These are phyloP conservation scores for Acorus calamus DNA, from an alignment of 106 monocot genomes.

Conservation along the genomic window DNA sequence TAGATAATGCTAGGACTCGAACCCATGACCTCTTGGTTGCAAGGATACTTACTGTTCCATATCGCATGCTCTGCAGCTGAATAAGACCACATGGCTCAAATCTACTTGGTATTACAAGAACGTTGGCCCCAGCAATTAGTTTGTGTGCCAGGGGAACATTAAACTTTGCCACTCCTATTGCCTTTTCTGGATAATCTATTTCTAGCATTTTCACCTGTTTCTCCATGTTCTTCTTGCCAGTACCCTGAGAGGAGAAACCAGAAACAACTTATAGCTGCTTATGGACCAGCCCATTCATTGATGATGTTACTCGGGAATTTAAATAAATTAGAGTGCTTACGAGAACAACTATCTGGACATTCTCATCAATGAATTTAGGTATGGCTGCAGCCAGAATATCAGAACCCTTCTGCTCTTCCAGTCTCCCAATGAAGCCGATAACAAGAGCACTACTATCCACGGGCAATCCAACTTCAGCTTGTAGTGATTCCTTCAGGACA, in stretches of 20 bases:
- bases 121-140: conserved; percentile 76
- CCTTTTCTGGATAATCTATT: conserved; percentile 53
- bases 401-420: conserved; percentile 96
- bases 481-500: conserved; percentile 80
- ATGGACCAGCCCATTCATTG: not conserved
- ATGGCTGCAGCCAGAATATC: conserved; percentile 82
- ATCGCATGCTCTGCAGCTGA: conserved; percentile 82
- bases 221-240: conserved; percentile 90
- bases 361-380: conserved; percentile 54
- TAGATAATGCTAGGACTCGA: too few relatives aligned
- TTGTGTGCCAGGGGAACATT: conserved; percentile 71
- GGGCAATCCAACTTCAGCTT: conserved; percentile 84
- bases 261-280: not conserved
- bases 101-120: conserved; percentile 63
- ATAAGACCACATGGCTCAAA: conserved; percentile 94
- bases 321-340: conserved; percentile 22
- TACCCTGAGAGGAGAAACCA: conserved; percentile 37
- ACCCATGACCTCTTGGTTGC: too few relatives aligned
- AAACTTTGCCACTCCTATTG: conserved; percentile 69
- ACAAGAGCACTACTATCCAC: conserved; percentile 52
- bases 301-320: not conserved
- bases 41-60: conserved; percentile 47
- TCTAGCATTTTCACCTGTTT: conserved; percentile 42
- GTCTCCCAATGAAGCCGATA: conserved; percentile 76
- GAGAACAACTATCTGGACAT: conserved; percentile 84